Conservation (phyloP, 2,329 filamentous ascomycete genomes). For the Cadophora malorum region DNA sequence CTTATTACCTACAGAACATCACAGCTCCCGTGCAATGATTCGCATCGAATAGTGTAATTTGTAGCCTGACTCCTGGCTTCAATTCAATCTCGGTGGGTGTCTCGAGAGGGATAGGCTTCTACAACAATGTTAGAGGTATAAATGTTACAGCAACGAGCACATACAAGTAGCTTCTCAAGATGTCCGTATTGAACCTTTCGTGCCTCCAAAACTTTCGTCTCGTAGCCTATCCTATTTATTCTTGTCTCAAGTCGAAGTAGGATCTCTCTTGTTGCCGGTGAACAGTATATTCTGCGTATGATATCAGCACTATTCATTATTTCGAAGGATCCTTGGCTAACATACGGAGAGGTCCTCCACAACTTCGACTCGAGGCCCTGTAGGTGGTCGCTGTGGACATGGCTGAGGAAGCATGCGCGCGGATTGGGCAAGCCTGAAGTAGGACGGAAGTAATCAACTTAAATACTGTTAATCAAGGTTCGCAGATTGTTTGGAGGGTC, state of each 20-base stretch:
- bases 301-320: slow-evolving; percentile 23
- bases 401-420: slow-evolving; percentile 86
- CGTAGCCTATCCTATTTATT: slow-evolving; percentile 81
- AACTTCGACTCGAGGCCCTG: slow-evolving; percentile 72
- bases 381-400: slow-evolving; percentile 92
- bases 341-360: slow-evolving; percentile 75
- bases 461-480: slow-evolving; percentile 54
- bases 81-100: slow-evolving; percentile 81
- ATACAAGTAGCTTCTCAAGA: slow-evolving; percentile 70
- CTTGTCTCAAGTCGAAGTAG: slow-evolving; percentile 81
- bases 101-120: slow-evolving; percentile 82
- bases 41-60: slow-evolving; percentile 85
- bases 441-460: slow-evolving; percentile 82
- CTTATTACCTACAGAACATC: slow-evolving; percentile 72
- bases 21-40: slow-evolving; percentile 92
- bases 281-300: slow-evolving; percentile 76
- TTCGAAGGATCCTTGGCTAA: not conserved
- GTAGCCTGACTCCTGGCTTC: slow-evolving; percentile 68
- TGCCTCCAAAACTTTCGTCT: slow-evolving; percentile 76
- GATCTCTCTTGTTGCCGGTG: slow-evolving; percentile 80
- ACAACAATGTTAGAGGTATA: slow-evolving; percentile 8
- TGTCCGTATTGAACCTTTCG: slow-evolving; percentile 78
- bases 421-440: slow-evolving; percentile 62
- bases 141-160: slow-evolving; percentile 23
- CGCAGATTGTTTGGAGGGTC: not conserved